Base-by-base conservation (phyloP, 306 rosid species). In the Cucumis melo region DNA sequence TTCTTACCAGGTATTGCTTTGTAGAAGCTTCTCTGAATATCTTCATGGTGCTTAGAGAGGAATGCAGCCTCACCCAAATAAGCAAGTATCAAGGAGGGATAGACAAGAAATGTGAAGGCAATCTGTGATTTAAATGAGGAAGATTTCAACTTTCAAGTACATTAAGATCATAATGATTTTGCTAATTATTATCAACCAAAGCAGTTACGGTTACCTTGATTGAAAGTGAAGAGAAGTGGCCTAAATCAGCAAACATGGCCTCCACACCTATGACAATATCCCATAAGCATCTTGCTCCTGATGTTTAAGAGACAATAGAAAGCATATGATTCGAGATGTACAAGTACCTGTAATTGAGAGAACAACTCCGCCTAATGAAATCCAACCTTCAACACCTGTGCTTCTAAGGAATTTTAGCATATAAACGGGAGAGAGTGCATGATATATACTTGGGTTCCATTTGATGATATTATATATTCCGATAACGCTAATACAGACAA, bases 41-140 rank as follows among this genome's bases (percentile, higher is more conserved):
- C 93, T 59, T 86, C 89, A 61, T 82, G 90, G 83, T 89, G 87
- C 84, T 85, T 87, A 34, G 96, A 86, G 78, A 91, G 91, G 75
- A 79, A 91, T 75, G 96, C 96, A 78, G 96, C 96, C 86, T 91
- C 91, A 12, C 96, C 96, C 91, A 89, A 86, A 82, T 86, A 91
- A 14, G 91, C 87, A 67, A 91, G 85, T 64, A 89, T 77, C 83
- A 91, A 84, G 42, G 87, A 87, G 39, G 96, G 93, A 77, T 89
- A 91, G 53, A 89, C 90, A 17, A 89, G 78, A 74, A 78, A 86
- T 10, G 90, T 89, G 87, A 91, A 89, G 77, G 96, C 96, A 77
- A 91, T 64, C 96, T 91, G 91, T 70, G 78, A 83, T 78, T 77
- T 29, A 67, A 82, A 81, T 20, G 51, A n/a, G 61, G 75, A 60